These are phyloP conservation scores for Cucumis hystrix DNA, from an alignment of 306 rosid species.

Conservation along the genomic window DNA sequence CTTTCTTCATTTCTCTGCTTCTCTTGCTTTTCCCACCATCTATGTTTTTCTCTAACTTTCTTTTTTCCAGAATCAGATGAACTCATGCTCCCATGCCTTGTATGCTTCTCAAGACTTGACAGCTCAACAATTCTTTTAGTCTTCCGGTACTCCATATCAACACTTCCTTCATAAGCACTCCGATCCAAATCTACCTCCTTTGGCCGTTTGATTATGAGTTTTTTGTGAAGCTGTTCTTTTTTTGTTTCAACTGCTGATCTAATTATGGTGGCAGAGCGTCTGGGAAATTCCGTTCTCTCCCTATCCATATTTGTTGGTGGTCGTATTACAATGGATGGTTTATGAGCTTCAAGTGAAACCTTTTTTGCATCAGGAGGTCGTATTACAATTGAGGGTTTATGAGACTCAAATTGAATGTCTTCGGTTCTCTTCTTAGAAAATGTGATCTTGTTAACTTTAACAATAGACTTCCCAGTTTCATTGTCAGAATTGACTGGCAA, in stretches of 20 bases:
- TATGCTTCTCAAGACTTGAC: conserved; percentile 47
- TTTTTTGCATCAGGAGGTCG: conserved; percentile 46
- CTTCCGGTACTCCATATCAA: conserved; percentile 49
- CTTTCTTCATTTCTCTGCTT: conserved; percentile 48
- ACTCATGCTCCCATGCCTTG: conserved; percentile 40
- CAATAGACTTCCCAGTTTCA: conserved; percentile 50
- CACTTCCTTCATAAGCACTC: conserved; percentile 50
- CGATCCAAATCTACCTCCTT: conserved; percentile 66
- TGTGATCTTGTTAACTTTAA: conserved; percentile 53
- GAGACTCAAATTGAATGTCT: conserved; percentile 47
- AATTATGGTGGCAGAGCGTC: conserved; percentile 24
- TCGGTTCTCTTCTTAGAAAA: conserved; percentile 65
- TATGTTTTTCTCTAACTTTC: conserved; percentile 51
- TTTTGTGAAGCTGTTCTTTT: conserved; percentile 61
- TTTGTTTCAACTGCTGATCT: conserved; percentile 38
- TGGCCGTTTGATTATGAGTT: conserved; percentile 58
- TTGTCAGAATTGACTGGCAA: conserved; percentile 62
- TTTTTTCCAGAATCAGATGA: conserved; percentile 30
- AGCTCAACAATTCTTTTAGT: conserved; percentile 84
- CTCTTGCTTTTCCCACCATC: conserved; percentile 71
- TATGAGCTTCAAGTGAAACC: conserved; percentile 16
- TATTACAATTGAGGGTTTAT: conserved; percentile 43
- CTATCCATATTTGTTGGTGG: conserved; percentile 35
- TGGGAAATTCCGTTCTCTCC: conserved; percentile 37
- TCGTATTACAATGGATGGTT: conserved; percentile 30